Base-by-base conservation (phyloP, 257 asterid genomes). In the Coffea canephora region DNA sequence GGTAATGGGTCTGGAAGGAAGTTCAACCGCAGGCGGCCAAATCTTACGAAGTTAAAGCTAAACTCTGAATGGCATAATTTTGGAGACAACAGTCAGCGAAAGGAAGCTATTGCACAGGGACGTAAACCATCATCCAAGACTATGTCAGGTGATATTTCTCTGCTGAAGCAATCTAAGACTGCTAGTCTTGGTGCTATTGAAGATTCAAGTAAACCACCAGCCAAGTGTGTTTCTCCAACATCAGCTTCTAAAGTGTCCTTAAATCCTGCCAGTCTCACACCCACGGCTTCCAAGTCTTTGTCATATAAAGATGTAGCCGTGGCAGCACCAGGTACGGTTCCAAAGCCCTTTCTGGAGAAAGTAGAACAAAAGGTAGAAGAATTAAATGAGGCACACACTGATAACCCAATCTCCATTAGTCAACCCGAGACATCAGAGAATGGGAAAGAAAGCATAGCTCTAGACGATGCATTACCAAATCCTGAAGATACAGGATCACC, bases 261-360 rank as follows among this genome's bases (percentile, higher is more conserved):
- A 31, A 82, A 76, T 80, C 91, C 93, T 73, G 84, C 94, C 72
- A 84, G 87, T 78, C 88, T 88, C 85, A 82, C 94, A 49, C 88
- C 97, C 34, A 85, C 89, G 82, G 92, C 99, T 83, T 91, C 97
- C 39, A 96, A 96, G 88, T 87, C 91, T 7, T 82, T 94, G 82
- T 96, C 99, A 9, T 96, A 96, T 87, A 96, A 94, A 91, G 97
- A 96, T 85, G 99, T 96, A 72, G 98, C 97, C 55, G 92, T 87
- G 82, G 91, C 98, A 54, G 91, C 97, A 66, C 99, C 98, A 81
- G 98, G 99, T 89, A 92, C 97, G 64, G 93, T 96, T 89, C 93
- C 91, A 80, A 96, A 94, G 97, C 97, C 98, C 90, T 85, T 90
- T 78, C 76, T 84, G 94, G 98, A 88, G 91, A 94, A 90, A 88